phyloP scores from a whole-genome alignment of 2,329 filamentous ascomycete genomes.

The Thelonectria olida region DNA sequence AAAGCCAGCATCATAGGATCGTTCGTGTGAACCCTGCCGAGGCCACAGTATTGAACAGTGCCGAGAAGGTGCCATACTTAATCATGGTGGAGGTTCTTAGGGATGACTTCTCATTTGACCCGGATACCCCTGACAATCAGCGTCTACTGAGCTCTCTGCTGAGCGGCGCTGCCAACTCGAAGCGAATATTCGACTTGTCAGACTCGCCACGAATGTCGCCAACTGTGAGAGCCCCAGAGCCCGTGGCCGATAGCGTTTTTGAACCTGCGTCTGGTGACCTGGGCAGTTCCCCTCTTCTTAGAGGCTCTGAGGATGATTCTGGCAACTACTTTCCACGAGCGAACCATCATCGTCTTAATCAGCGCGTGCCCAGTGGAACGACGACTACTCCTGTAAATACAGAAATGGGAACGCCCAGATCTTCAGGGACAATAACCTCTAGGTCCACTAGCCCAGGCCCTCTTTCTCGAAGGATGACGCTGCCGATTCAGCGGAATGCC shows the following conservation, averaged over 20 bases:
- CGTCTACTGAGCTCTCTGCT: constrained; percentile 68
- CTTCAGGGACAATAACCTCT: constrained; percentile 73
- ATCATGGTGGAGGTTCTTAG: constrained; percentile 85
- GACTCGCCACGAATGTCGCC: constrained; percentile 68
- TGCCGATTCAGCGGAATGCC: constrained; percentile 63
- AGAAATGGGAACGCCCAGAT: constrained; percentile 72
- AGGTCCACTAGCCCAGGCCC: constrained; percentile 73
- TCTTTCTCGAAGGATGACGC: constrained; percentile 65
- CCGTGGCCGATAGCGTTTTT: constrained; percentile 76
- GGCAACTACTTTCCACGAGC: constrained; percentile 41
- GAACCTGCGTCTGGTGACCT: constrained; percentile 84
- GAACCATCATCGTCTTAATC: constrained; percentile 46
- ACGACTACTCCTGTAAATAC: constrained; percentile 68
- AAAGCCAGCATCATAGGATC: constrained; percentile 83
- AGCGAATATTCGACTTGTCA: constrained; percentile 71
- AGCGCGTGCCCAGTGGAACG: constrained; percentile 69
- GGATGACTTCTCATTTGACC: constrained; percentile 86
- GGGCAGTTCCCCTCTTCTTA: constrained; percentile 76
- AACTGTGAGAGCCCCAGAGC: constrained; percentile 53
- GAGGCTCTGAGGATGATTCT: constrained; percentile 62
- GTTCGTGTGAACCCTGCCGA: constrained; percentile 86
- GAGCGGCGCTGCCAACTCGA: constrained; percentile 64
- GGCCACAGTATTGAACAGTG: constrained; percentile 85
- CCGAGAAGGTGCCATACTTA: constrained; percentile 85
- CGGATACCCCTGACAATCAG: constrained; percentile 77